Percentiles rank a stretch among this genome's conserved stretches.
These are phyloP conservation scores for Verticillium isaacii DNA, from an alignment of 2,329 filamentous ascomycete species.

Conservation along the genomic window DNA sequence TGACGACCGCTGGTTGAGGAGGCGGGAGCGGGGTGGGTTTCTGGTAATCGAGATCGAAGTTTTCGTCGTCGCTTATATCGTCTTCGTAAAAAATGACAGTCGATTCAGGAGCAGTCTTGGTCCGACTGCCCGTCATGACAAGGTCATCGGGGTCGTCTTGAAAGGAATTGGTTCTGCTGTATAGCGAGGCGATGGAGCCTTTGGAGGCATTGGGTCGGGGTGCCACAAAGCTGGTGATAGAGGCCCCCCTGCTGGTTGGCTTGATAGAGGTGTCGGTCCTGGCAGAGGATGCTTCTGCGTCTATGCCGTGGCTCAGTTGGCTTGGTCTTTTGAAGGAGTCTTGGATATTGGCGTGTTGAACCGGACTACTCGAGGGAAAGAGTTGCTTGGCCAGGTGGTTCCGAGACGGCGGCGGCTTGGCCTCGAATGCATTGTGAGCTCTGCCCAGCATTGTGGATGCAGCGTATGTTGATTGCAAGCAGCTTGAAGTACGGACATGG, in stretches of 20 bases:
- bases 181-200: constrained; percentile 33
- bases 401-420: constrained; percentile 27
- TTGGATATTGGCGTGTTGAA: constrained; percentile 41
- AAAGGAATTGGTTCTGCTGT: constrained; percentile 44
- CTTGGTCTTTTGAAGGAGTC: constrained; percentile 41
- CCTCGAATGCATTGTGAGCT: constrained; percentile 31
- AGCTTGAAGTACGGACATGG: background rate
- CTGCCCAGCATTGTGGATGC: constrained; percentile 29
- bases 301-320: constrained; percentile 21
- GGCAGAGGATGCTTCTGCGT: background rate
- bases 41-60: constrained; percentile 66
- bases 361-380: constrained; percentile 54
- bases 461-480: background rate
- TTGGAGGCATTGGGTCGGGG: constrained; percentile 16
- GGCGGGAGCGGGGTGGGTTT: constrained; percentile 48
- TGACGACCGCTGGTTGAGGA: constrained; percentile 18
- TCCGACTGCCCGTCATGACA: constrained; percentile 6
- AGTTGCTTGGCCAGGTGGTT: constrained; percentile 42
- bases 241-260: background rate
- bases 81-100: constrained; percentile 66
- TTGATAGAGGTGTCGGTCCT: too few relatives aligned
- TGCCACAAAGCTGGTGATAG: constrained; percentile 18
- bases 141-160: constrained; percentile 26
- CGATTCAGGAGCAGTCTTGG: constrained; percentile 18
- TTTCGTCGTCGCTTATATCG: constrained; percentile 81